A percentile compares a stretch with the other conserved stretches of the same genome.
Evolutionary conservation across 169 alveolate genomes (phyloP).

Genomic region (Eimeria praecox): DNA sequence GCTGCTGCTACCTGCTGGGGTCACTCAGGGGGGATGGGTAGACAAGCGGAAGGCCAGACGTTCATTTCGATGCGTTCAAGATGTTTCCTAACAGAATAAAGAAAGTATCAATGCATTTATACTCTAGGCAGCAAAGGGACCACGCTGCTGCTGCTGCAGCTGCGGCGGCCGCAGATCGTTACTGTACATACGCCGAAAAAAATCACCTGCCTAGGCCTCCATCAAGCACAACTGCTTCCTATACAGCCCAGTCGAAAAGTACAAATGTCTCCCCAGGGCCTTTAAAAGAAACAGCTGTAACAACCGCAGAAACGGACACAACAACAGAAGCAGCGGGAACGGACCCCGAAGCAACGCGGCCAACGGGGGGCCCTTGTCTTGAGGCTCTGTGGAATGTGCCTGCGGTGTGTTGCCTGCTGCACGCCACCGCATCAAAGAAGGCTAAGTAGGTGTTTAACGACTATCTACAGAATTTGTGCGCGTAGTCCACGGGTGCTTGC

Average conservation of each 20-base stretch:
- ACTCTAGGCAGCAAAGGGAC: not conserved
- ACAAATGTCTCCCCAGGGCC: not conserved
- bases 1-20: constrained; percentile 15
- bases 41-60: not conserved
- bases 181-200: not conserved
- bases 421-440: too few relatives aligned
- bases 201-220: not conserved
- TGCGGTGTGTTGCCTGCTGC: too few relatives aligned
- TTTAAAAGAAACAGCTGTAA: not conserved
- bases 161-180: not conserved
- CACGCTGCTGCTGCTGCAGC: constrained; percentile 21
- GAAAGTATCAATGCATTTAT: not conserved
- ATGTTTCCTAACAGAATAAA: not conserved
- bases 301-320: not conserved
- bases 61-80: not conserved
- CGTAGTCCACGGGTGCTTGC: too few relatives aligned
- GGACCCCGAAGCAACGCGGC: not conserved
- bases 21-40: constrained; percentile 6
- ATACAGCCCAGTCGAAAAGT: not conserved
- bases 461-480: too few relatives aligned
- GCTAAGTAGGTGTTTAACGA: too few relatives aligned
- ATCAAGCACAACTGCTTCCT: not conserved
- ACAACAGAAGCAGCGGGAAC: not conserved
- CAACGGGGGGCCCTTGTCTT: constrained; percentile 19
- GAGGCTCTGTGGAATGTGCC: not conserved